Percentiles rank a stretch among this genome's conserved stretches.
phyloP scores from a whole-genome alignment of 1,284 basidiomycete species.

The Cryptococcus jaspeensis region DNA sequence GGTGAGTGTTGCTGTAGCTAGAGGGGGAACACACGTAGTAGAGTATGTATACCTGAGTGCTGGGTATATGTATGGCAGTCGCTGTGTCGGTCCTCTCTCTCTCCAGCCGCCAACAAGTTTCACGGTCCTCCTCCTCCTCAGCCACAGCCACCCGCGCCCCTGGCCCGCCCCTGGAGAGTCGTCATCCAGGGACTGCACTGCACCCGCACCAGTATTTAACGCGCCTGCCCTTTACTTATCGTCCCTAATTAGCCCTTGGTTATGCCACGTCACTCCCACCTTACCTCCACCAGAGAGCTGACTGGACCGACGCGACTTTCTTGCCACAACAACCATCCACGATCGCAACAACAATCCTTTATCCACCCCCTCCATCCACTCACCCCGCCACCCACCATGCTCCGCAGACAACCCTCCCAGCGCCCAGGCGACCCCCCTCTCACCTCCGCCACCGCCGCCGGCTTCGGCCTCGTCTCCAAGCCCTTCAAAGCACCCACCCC shows the following conservation, averaged over 20 bases:
- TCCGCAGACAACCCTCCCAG: conserved; percentile 28
- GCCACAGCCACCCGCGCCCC: too few relatives aligned
- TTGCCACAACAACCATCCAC: not conserved
- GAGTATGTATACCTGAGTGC: too few relatives aligned
- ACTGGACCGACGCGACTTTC: conserved; percentile 4
- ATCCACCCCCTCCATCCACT: not conserved
- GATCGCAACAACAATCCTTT: not conserved
- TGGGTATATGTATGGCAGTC: too few relatives aligned
- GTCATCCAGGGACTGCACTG: too few relatives aligned
- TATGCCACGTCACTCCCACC: not conserved
- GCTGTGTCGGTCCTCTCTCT: too few relatives aligned
- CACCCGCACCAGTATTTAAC: not conserved
- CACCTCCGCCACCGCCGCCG: conserved; percentile 44
- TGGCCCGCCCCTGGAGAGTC: too few relatives aligned
- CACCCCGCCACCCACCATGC: conserved; percentile 23
- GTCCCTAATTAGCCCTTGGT: not conserved
- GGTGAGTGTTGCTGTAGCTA: too few relatives aligned
- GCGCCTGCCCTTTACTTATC: not conserved
- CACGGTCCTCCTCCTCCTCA: too few relatives aligned
- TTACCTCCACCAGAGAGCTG: not conserved
- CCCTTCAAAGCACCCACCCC: conserved; percentile 75
- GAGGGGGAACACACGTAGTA: too few relatives aligned
- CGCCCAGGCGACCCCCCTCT: conserved; percentile 31
- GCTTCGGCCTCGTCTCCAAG: conserved; percentile 54
- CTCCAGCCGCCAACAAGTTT: too few relatives aligned